Evolutionary conservation across 345 rosid genomes (phyloP).

Genomic region (Ceriops tagal): DNA sequence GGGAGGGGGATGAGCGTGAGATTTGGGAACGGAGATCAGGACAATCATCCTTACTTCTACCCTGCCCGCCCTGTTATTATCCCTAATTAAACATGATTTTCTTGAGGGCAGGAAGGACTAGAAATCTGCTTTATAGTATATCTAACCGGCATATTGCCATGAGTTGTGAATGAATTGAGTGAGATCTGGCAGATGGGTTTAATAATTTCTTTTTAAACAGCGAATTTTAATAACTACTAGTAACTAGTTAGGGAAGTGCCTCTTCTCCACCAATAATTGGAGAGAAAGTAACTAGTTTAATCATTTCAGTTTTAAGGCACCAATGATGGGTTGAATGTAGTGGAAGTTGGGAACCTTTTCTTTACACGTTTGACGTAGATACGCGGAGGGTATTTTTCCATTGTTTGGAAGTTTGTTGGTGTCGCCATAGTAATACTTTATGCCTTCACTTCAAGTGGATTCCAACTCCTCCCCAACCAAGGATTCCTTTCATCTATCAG

Average conservation of each 20-base stretch:
- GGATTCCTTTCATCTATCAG: slow-evolving; percentile 43
- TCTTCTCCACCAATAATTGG: slow-evolving; percentile 40
- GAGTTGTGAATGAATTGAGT: slow-evolving; percentile 13
- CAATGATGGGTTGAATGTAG: slow-evolving; percentile 55
- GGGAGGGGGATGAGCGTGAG: too few species aligned
- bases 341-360: slow-evolving; percentile 29
- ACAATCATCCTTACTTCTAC: too few species aligned
- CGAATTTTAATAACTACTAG: slow-evolving; percentile 13
- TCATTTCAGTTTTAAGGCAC: slow-evolving; percentile 34
- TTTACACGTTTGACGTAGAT: slow-evolving; percentile 55
- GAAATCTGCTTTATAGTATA: slow-evolving; percentile 15
- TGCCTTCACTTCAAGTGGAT: slow-evolving; percentile 69
- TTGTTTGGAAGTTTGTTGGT: slow-evolving; percentile 53
- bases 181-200: slow-evolving; percentile 11
- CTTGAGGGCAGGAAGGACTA: slow-evolving; percentile 15
- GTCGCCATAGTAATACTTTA: slow-evolving; percentile 39
- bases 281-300: slow-evolving; percentile 16
- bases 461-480: slow-evolving; percentile 89
- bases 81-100: slow-evolving; percentile 2
- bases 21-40: too few species aligned
- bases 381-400: slow-evolving; percentile 22
- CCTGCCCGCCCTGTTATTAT: too few species aligned
- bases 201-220: slow-evolving; percentile 4
- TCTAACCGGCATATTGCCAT: slow-evolving; percentile 11
- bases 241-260: slow-evolving; percentile 19